These are phyloP conservation scores for Pilobolus umbonatus DNA, from an alignment of 192 early-diverging fungal genomes.

Conservation along the genomic window DNA sequence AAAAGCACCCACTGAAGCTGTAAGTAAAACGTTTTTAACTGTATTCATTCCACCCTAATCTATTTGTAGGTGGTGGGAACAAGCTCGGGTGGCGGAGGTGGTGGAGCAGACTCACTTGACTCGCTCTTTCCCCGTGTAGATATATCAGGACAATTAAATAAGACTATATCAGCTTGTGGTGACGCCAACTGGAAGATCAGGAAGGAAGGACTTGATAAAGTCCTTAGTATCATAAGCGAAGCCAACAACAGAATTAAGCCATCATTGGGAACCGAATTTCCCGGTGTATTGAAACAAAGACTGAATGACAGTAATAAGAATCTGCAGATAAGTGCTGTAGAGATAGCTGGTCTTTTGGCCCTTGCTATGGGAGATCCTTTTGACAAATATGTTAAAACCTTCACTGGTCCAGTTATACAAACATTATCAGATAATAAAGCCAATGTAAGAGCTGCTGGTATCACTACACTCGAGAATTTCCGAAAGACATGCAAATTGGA, in stretches of 20 bases:
- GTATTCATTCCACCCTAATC: no score
- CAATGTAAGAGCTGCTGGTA: conserved; percentile 72
- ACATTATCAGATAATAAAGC: conserved; percentile 89
- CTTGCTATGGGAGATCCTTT: conserved; percentile 84
- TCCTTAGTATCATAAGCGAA: conserved; percentile 65
- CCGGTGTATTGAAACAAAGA: conserved; percentile 74
- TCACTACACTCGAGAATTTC: conserved; percentile 70
- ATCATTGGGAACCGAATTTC: conserved; percentile 71
- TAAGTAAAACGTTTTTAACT: conserved; percentile 19
- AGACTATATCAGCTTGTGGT: conserved; percentile 55
- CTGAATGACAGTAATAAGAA: conserved; percentile 92
- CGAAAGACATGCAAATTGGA: conserved; percentile 68
- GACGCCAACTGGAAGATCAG: conserved; percentile 91
- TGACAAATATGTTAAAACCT: conserved; percentile 63
- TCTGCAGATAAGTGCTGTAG: conserved; percentile 72
- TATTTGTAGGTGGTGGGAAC: neutral
- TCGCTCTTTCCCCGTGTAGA: conserved; percentile 88
- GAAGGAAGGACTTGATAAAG: conserved; percentile 86
- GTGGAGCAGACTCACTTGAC: conserved; percentile 60
- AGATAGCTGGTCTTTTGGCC: conserved; percentile 74
- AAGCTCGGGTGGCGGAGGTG: conserved; percentile 14
- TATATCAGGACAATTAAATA: conserved; percentile 58
- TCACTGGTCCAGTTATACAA: conserved; percentile 66
- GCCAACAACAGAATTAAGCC: conserved; percentile 83
- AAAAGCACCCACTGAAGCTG: conserved; percentile 28